Conservation (phyloP, 2,329 filamentous ascomycete species). For the Penicillium sp. region DNA sequence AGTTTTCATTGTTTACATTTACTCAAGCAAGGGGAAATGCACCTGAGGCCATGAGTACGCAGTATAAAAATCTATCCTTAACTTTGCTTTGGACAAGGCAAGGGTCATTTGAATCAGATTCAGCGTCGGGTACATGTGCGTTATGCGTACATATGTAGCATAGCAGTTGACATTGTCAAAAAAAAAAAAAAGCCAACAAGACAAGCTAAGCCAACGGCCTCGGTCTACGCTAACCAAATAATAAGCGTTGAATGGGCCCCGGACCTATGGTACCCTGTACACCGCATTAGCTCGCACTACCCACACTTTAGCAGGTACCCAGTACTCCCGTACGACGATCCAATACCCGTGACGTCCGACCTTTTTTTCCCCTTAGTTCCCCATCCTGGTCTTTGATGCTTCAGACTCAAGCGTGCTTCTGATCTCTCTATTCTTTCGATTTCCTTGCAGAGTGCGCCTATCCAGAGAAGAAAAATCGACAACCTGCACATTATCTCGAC, state of each 20-base stretch:
- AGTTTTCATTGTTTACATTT: not conserved
- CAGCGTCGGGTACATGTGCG: not conserved
- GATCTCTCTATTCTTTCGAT: conserved; percentile 9
- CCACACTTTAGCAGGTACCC: conserved; percentile 11
- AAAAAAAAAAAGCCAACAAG: not conserved
- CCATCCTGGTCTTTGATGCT: conserved; percentile 5
- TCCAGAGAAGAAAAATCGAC: conserved; percentile 9
- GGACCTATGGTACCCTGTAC: conserved; percentile 18
- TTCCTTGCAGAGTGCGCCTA: conserved; percentile 12
- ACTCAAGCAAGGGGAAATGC: not conserved
- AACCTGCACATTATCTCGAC: conserved; percentile 16
- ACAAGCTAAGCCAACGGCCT: conserved; percentile 2
- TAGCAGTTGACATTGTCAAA: not conserved
- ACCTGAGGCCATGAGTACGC: not conserved
- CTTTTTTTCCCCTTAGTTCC: conserved; percentile 17
- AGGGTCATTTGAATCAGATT: not conserved
- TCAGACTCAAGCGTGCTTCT: conserved; percentile 4
- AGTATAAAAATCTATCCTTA: not conserved
- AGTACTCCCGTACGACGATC: conserved; percentile 6
- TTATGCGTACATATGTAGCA: not conserved
- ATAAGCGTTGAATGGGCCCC: not conserved
- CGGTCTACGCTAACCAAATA: not conserved
- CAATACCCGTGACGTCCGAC: conserved; percentile 19
- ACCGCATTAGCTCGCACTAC: conserved; percentile 2
- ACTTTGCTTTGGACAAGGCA: not conserved